phyloP scores from a whole-genome alignment of 345 rosid species.

The Citropsis articulata region DNA sequence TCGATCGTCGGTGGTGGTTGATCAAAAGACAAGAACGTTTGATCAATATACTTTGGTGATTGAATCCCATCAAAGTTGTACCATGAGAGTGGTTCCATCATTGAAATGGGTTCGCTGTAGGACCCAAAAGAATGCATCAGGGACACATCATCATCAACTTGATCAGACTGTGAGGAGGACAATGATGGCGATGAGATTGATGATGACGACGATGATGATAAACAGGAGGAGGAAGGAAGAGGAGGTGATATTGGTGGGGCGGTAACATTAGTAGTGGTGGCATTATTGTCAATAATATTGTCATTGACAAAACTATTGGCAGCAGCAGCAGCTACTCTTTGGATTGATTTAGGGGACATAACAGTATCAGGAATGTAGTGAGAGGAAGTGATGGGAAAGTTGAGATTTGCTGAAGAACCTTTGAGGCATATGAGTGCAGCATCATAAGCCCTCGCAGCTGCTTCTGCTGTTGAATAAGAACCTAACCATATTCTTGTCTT shows the following conservation, averaged over 20 bases:
- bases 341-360: conserved; percentile 89
- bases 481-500: conserved; percentile 98
- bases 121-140: conserved; percentile 33
- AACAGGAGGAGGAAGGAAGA: conserved; percentile 20
- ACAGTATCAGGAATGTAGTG: conserved; percentile 36
- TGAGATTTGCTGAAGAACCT: conserved; percentile 76
- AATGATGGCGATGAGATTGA: conserved; percentile 36
- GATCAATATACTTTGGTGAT: conserved; percentile 61
- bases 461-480: conserved; percentile 90
- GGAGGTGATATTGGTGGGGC: conserved; percentile 19
- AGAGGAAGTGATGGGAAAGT: conserved; percentile 61
- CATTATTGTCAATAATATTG: conserved; percentile 5
- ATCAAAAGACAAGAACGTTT: conserved; percentile 41
- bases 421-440: conserved; percentile 93
- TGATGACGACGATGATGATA: conserved; percentile 33
- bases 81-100: conserved; percentile 38
- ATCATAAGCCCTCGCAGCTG: conserved; percentile 96
- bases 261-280: conserved; percentile 6
- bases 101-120: conserved; percentile 25
- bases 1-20: conserved; percentile 34
- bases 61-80: conserved; percentile 42
- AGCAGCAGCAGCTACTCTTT: conserved; percentile 81
- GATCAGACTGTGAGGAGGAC: conserved; percentile 44
- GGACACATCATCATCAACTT: conserved; percentile 41
- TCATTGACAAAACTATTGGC: conserved; percentile 27